Evolutionary conservation across 805 yeast genomes (phyloP), one percentile per base, ranked within the genome.

Genomic region (Candida sonorensis): DNA sequence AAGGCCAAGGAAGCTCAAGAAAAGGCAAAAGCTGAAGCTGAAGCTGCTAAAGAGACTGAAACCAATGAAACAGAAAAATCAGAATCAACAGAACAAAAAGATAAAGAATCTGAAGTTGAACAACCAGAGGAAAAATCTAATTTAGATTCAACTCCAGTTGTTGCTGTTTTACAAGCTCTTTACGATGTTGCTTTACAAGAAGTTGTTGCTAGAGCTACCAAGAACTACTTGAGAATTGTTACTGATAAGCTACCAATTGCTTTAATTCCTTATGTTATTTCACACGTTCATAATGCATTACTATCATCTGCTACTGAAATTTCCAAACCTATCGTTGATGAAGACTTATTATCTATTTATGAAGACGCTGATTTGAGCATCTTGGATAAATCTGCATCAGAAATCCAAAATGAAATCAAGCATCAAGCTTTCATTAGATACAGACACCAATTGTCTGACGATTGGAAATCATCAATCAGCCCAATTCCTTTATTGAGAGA

Each of bases 171-270:
- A 38, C 46, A 59, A 6, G 62, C 77, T n/a, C 62, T 82, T 29
- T 57, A 66, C 35, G 52, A 46, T 10, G 55, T 77, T 24, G 55
- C 76, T 19, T 53, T 62, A 26, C 73, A 67, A 34, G 97, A 88
- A 58, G 79, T 88, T 64, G 57, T 88, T 46, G 72, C 90, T 16
- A 79, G 98, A 61, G 74, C 84, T 17, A 57, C 74, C 30, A 90
- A 90, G 62, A 94, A 86, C 48, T 54, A 79, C 27, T 59, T 88
- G 47, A 76, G 86, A 51, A 52, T 56, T 4, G 51, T 57, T 17
- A 54, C 79, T 24, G 45, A 43, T 5, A 34, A 45, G 1, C 50
- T 78, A 12, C 85, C 92, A 12, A 34, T 69, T 9, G 57, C 66
- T 26, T 61, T 81, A 37, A 67, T 72, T 34, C 72, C 90, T 3